Conservation (phyloP, 208 protist genomes). For the Acanthamoeba castellanii region DNA sequence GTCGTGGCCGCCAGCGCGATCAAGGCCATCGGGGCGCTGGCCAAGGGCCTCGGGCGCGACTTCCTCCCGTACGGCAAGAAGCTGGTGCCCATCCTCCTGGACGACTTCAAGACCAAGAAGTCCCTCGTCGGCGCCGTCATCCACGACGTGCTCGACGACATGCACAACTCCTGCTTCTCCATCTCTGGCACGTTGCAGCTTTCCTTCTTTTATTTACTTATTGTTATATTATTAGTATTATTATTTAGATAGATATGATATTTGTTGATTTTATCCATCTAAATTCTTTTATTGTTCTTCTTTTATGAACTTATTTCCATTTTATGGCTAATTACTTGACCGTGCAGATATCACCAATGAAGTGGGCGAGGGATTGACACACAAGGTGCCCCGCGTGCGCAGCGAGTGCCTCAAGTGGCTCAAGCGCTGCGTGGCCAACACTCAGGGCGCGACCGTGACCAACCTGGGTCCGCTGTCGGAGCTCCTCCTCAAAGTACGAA, state of each 20-base stretch:
- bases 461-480: conserved; percentile 12
- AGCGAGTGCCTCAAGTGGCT: conserved; percentile 72
- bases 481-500: conserved; percentile 39
- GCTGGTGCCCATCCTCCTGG: conserved; percentile 44
- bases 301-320: too few species aligned
- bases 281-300: too few species aligned
- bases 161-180: conserved; percentile 51
- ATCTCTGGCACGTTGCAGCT: background rate
- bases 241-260: background rate
- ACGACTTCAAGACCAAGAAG: conserved; percentile 35
- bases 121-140: conserved; percentile 23
- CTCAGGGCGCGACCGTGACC: conserved; percentile 24
- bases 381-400: conserved; percentile 66
- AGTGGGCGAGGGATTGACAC: conserved; percentile 15
- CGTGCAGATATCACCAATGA: conserved; percentile 35
- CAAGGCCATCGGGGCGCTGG: conserved; percentile 55
- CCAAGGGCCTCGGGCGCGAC: conserved; percentile 28
- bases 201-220: background rate
- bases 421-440: conserved; percentile 30
- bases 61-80: conserved; percentile 47
- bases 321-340: too few species aligned
- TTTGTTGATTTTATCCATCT: too few species aligned
- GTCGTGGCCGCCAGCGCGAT: conserved; percentile 47
- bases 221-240: background rate
- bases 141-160: conserved; percentile 62